These are phyloP conservation scores for Nannochloropsis granulata DNA, from an alignment of 108 stramenopile genomes.

Conservation along the genomic window DNA sequence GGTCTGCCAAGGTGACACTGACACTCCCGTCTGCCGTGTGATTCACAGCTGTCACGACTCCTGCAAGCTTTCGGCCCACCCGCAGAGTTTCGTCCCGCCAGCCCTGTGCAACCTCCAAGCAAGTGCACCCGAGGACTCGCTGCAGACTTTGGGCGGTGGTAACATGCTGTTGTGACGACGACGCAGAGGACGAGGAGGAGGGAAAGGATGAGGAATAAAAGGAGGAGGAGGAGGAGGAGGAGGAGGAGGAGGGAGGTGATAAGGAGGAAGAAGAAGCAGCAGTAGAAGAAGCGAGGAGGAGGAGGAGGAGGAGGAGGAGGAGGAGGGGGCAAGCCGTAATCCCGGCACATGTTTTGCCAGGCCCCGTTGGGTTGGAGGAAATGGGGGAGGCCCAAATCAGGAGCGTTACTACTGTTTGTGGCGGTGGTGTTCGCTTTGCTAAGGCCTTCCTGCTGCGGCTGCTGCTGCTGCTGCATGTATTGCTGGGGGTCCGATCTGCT, in stretches of 20 bases:
- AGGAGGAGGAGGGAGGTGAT: not conserved
- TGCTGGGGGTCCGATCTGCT: too few species aligned
- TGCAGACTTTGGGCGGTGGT: not conserved
- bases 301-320: not conserved
- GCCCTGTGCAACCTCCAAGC: not conserved
- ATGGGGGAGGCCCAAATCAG: not conserved
- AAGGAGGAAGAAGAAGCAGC: too few species aligned
- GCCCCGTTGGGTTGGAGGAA: not conserved
- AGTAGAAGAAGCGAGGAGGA: too few species aligned
- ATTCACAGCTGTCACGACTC: not conserved
- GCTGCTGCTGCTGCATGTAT: too few species aligned
- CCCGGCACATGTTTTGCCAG: not conserved
- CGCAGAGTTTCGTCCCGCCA: not conserved
- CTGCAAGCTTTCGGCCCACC: not conserved
- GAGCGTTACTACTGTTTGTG: too few species aligned
- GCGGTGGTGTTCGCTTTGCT: too few species aligned
- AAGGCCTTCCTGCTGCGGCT: not conserved
- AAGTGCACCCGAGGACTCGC: not conserved
- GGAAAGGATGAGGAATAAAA: too few species aligned
- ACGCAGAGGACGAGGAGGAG: too few species aligned
- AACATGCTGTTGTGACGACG: not conserved
- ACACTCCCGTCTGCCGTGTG: not conserved
- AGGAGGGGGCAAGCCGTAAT: not conserved
- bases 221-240: too few species aligned
- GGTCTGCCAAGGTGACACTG: not conserved